Percentiles rank a stretch among this genome's conserved stretches.
phyloP scores from a whole-genome alignment of 2,329 filamentous ascomycete genomes.

The Onygenales sp. region DNA sequence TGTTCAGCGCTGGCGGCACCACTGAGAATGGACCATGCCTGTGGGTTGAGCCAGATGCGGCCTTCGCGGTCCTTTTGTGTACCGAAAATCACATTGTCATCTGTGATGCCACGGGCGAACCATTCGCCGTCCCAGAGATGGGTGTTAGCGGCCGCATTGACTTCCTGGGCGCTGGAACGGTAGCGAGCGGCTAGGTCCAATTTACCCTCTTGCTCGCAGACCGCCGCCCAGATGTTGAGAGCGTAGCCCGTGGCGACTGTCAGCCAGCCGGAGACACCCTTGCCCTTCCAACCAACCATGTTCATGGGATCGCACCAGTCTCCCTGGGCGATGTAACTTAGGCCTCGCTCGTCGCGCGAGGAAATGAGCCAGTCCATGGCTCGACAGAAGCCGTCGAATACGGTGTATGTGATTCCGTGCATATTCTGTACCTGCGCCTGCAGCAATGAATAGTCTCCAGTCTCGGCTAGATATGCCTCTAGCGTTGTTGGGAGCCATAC shows the following conservation, averaged over 20 bases:
- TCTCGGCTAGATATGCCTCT: constrained; percentile 47
- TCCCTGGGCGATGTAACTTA: constrained; percentile 50
- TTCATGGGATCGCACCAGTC: constrained; percentile 56
- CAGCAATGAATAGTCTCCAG: constrained; percentile 44
- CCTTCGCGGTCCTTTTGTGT: constrained; percentile 43
- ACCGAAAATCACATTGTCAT: constrained; percentile 45
- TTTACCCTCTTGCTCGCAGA: constrained; percentile 39
- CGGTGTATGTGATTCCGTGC: constrained; percentile 40
- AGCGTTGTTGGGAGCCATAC: constrained; percentile 49
- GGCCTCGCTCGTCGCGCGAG: constrained; percentile 43
- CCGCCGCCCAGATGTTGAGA: constrained; percentile 43
- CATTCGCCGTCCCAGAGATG: constrained; percentile 49
- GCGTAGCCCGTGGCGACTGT: constrained; percentile 48
- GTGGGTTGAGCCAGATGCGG: constrained; percentile 50
- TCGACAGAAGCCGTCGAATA: constrained; percentile 46
- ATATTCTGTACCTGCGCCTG: constrained; percentile 34
- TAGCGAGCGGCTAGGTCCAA: constrained; percentile 37
- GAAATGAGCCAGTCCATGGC: constrained; percentile 49
- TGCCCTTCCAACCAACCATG: constrained; percentile 52
- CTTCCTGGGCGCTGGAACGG: constrained; percentile 34
- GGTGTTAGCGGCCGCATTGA: constrained; percentile 43
- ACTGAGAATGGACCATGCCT: constrained; percentile 47
- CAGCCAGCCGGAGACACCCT: constrained; percentile 50
- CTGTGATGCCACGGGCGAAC: constrained; percentile 50
- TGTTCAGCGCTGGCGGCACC: constrained; percentile 40